These are phyloP conservation scores for Coriolopsis trogii DNA, from an alignment of 1,284 basidiomycete species.

Conservation along the genomic window DNA sequence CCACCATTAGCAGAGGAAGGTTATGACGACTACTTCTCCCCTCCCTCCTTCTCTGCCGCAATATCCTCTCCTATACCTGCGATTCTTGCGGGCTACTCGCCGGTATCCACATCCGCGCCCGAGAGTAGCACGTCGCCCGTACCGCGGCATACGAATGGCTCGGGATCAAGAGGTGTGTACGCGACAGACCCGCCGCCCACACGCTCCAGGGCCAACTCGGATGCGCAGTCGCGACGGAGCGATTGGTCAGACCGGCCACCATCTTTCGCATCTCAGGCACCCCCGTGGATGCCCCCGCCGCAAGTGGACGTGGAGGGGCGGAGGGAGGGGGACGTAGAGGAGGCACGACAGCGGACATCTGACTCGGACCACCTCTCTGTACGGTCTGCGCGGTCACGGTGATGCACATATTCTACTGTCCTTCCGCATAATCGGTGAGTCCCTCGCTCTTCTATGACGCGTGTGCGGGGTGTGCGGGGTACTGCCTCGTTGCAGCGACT, in stretches of 20 bases:
- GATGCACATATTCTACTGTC: slow-evolving; percentile 20
- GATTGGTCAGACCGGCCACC: slow-evolving; percentile 25
- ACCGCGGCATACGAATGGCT: slow-evolving; percentile 19
- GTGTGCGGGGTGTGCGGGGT: no score
- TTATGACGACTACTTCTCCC: slow-evolving; percentile 26
- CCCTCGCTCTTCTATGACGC: slow-evolving; percentile 1
- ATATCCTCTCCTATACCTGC: slow-evolving; percentile 34
- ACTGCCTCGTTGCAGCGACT: neutral
- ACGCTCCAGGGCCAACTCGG: slow-evolving; percentile 21
- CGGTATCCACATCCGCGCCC: slow-evolving; percentile 19
- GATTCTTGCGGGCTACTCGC: slow-evolving; percentile 29
- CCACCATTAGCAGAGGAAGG: slow-evolving; percentile 26
- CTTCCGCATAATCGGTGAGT: slow-evolving; percentile 27
- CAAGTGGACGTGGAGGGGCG: slow-evolving; percentile 2
- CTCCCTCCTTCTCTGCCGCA: slow-evolving; percentile 30
- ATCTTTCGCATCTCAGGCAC: slow-evolving; percentile 26
- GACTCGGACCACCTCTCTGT: slow-evolving; percentile 19
- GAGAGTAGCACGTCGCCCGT: slow-evolving; percentile 22
- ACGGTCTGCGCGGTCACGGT: slow-evolving; percentile 18
- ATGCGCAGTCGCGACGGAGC: slow-evolving; percentile 17
- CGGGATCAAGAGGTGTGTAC: slow-evolving; percentile 23
- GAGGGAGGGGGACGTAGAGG: slow-evolving; percentile 1
- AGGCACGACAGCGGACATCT: slow-evolving; percentile 6
- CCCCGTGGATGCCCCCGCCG: slow-evolving; percentile 24
- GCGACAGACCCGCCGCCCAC: slow-evolving; percentile 16